Evolutionary conservation across 2,329 filamentous ascomycete genomes (phyloP).

Genomic region (Colletotrichum trifolii): DNA sequence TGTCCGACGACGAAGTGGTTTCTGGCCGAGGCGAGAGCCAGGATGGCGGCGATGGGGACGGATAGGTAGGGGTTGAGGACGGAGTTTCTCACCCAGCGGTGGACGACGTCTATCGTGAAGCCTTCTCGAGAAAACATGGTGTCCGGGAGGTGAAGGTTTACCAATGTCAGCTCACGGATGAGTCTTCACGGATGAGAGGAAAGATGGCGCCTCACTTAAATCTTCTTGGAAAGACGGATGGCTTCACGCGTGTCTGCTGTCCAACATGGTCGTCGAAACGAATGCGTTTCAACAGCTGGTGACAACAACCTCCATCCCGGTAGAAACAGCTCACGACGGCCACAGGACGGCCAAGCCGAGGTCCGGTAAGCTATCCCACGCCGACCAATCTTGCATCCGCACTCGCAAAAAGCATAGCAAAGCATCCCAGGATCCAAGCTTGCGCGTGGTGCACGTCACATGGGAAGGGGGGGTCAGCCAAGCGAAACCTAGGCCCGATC

Average conservation of each 20-base stretch:
- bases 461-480: not conserved
- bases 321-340: not conserved
- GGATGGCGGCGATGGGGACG: slow-evolving; percentile 35
- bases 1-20: slow-evolving; percentile 5
- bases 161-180: too few relatives aligned
- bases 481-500: not conserved
- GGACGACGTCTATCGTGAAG: slow-evolving; percentile 41
- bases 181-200: too few relatives aligned
- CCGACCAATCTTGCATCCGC: slow-evolving; percentile 4
- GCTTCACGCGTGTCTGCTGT: not conserved
- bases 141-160: too few relatives aligned
- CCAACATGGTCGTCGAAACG: slow-evolving; percentile 20
- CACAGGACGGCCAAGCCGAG: slow-evolving; percentile 13
- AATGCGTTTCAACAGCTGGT: slow-evolving; percentile 25
- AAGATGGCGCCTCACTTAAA: not conserved
- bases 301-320: slow-evolving; percentile 6
- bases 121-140: slow-evolving; percentile 39
- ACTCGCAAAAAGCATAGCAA: not conserved
- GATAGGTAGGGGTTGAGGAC: slow-evolving; percentile 39
- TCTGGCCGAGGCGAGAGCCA: slow-evolving; percentile 25
- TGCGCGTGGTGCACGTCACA: slow-evolving; percentile 4
- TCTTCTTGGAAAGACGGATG: not conserved
- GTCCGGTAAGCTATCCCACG: not conserved
- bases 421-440: slow-evolving; percentile 17
- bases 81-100: slow-evolving; percentile 34